Percentiles rank a stretch among this genome's conserved stretches.
Evolutionary conservation across 768 basidiomycete species (phyloP).

Genomic region (Chalciporus pseudorubinellus): DNA sequence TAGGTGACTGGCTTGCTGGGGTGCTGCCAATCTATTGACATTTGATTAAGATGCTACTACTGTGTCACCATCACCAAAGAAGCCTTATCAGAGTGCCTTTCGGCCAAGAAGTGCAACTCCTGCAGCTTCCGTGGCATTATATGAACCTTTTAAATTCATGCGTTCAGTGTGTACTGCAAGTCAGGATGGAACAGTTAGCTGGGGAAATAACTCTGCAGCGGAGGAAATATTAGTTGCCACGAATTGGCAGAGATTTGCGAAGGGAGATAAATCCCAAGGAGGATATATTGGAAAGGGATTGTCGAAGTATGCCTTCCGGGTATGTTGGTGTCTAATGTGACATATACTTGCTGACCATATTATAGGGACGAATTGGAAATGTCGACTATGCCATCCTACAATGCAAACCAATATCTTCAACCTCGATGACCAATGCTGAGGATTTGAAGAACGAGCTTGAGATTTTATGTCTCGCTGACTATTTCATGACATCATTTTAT

Average conservation of each 20-base stretch:
- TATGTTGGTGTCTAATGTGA: not conserved
- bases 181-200: not conserved
- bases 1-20: not conserved
- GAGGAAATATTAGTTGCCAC: slow-evolving; percentile 8
- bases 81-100: slow-evolving; percentile 1
- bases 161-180: not conserved
- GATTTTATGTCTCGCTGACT: not conserved
- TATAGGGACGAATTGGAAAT: not conserved
- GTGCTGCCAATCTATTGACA: not conserved
- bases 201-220: not conserved
- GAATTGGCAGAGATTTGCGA: slow-evolving; percentile 6
- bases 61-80: not conserved
- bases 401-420: not conserved
- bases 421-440: not conserved
- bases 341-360: not conserved
- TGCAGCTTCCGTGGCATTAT: not conserved
- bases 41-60: not conserved
- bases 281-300: slow-evolving; percentile 14
- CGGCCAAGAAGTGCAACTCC: not conserved
- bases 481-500: not conserved
- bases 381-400: not conserved
- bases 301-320: slow-evolving; percentile 13
- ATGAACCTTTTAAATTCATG: not conserved
- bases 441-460: not conserved
- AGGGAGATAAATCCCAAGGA: not conserved